Conservation (phyloP, 768 basidiomycete species). For the Russula dissimulans region DNA sequence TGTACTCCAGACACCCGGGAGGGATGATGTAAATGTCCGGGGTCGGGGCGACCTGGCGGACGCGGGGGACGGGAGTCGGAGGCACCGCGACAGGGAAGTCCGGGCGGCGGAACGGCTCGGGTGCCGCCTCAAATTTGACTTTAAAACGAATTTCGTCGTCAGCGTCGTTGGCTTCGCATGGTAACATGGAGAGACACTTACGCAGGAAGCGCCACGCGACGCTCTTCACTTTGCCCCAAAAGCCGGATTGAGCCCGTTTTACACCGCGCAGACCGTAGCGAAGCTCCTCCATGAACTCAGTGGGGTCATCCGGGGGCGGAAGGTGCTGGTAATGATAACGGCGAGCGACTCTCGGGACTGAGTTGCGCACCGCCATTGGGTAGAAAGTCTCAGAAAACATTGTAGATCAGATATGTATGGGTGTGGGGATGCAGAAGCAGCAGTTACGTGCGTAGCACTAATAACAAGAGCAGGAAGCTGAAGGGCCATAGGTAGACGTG, state of each 20-base stretch:
- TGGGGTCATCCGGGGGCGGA: not conserved
- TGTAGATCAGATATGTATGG: not conserved
- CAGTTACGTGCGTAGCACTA: slow-evolving; percentile 2
- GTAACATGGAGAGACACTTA: not conserved
- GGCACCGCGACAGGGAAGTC: slow-evolving; percentile 11
- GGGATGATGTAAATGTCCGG: slow-evolving; percentile 2
- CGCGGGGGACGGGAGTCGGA: not conserved
- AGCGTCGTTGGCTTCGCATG: not conserved
- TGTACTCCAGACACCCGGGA: not conserved
- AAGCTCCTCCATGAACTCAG: not conserved
- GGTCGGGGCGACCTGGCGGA: not conserved
- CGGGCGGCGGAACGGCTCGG: not conserved
- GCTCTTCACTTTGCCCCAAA: slow-evolving; percentile 4
- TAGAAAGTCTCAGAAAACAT: not conserved
- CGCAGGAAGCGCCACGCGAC: slow-evolving; percentile 5
- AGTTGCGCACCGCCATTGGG: not conserved
- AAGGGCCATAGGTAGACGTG: not conserved
- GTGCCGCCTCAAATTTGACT: not conserved
- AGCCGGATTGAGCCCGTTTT: not conserved
- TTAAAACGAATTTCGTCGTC: not conserved
- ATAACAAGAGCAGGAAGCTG: not conserved
- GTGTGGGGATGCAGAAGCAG: not conserved
- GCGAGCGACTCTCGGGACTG: not conserved
- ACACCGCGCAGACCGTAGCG: not conserved
- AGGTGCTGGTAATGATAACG: not conserved